Evolutionary conservation across 2,329 filamentous ascomycete species (phyloP).

Genomic region (Fusarium albosuccineum): DNA sequence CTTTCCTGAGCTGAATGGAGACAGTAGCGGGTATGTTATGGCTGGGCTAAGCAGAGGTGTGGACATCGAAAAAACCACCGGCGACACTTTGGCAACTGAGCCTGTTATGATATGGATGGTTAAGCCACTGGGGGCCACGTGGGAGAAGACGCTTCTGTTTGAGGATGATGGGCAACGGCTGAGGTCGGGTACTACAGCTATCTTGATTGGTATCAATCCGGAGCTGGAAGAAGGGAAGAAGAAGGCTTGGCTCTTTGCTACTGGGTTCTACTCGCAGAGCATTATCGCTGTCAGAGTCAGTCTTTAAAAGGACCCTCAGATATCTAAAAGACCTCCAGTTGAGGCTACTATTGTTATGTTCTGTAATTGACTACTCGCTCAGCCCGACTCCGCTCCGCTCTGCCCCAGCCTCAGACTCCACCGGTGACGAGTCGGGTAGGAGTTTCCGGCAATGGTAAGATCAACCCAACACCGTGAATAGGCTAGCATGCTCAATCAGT

Average conservation of each 20-base stretch:
- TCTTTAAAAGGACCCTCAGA: slow-evolving; percentile 44
- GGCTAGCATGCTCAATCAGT: not conserved
- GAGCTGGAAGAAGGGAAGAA: slow-evolving; percentile 56
- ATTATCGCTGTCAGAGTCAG: slow-evolving; percentile 67
- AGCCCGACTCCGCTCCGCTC: too few relatives aligned
- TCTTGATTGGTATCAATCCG: slow-evolving; percentile 67
- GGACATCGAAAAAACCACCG: slow-evolving; percentile 51
- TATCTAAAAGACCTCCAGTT: too few relatives aligned
- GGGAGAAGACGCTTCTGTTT: slow-evolving; percentile 65
- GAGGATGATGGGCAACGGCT: slow-evolving; percentile 68
- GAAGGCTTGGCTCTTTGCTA: slow-evolving; percentile 69
- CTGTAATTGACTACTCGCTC: too few relatives aligned
- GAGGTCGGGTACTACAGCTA: slow-evolving; percentile 63
- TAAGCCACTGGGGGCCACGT: slow-evolving; percentile 38
- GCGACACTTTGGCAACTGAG: slow-evolving; percentile 55
- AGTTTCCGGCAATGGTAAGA: too few relatives aligned
- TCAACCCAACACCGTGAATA: too few relatives aligned
- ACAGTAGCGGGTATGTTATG: slow-evolving; percentile 67
- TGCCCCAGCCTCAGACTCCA: too few relatives aligned
- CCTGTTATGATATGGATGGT: slow-evolving; percentile 61
- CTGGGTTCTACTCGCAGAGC: slow-evolving; percentile 64
- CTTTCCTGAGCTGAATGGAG: slow-evolving; percentile 56
- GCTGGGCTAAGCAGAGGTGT: slow-evolving; percentile 60
- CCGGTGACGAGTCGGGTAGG: too few relatives aligned
- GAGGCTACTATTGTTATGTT: too few relatives aligned